phyloP scores from a whole-genome alignment of 352 stramenopile genomes.

The Phytophthora vignae region DNA sequence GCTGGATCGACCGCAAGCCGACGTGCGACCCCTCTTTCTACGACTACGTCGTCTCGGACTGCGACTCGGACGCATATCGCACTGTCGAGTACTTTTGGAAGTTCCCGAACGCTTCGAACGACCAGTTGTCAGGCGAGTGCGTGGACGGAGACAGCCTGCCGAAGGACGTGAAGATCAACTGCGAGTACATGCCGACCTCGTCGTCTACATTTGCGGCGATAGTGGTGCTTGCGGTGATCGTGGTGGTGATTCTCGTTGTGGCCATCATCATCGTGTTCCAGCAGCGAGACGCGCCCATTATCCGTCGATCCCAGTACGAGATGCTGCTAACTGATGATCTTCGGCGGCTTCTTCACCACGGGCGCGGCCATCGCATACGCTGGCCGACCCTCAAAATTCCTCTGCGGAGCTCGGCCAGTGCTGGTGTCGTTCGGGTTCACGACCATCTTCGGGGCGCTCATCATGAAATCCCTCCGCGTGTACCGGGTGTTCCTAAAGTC shows the following conservation, averaged over 20 bases:
- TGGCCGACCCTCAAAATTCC: conserved; percentile 28
- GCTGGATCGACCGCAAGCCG: conserved; percentile 44
- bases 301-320: conserved; percentile 58
- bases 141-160: conserved; percentile 28
- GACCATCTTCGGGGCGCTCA: conserved; percentile 50
- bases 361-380: conserved; percentile 41
- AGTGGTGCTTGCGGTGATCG: conserved; percentile 22
- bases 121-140: conserved; percentile 40
- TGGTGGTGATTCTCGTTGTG: conserved; percentile 18
- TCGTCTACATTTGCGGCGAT: conserved; percentile 29
- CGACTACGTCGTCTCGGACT: conserved; percentile 47
- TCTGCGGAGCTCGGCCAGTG: conserved; percentile 47
- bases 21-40: conserved; percentile 55
- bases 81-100: conserved; percentile 50
- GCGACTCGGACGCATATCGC: conserved; percentile 35
- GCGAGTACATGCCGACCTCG: conserved; percentile 46
- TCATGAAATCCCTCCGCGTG: conserved; percentile 62
- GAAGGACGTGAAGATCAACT: conserved; percentile 35
- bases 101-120: conserved; percentile 29
- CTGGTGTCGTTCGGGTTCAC: conserved; percentile 53
- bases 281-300: conserved; percentile 46
- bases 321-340: conserved; percentile 52
- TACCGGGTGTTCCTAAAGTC: conserved; percentile 63
- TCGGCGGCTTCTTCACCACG: conserved; percentile 48
- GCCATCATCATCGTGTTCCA: conserved; percentile 37